Percentiles rank a stretch among this genome's conserved stretches.
Conservation (phyloP, 2,329 filamentous ascomycete genomes). For the Cladosporium sp. region DNA sequence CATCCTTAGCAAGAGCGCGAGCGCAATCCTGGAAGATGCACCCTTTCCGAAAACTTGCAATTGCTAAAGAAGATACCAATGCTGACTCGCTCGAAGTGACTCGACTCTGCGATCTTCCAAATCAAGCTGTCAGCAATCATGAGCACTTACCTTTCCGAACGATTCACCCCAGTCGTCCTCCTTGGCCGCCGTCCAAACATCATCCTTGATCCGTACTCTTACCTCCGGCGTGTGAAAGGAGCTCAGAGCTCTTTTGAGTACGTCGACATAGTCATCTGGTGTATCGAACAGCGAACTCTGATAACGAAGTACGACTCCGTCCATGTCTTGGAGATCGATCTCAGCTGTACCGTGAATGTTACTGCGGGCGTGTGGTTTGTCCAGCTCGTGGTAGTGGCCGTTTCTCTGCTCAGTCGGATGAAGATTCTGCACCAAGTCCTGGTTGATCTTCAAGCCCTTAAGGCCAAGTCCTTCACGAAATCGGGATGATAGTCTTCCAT, state of each 20-base stretch:
- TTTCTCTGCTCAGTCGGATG: no score
- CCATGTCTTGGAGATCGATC: not conserved
- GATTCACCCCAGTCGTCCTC: not conserved
- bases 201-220: not conserved
- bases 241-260: not conserved
- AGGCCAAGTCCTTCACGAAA: no score
- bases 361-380: not conserved
- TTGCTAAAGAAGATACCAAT: no score
- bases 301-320: not conserved
- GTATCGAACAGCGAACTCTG: not conserved
- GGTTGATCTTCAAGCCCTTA: no score
- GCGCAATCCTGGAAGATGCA: not conserved
- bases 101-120: not conserved
- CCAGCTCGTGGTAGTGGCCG: not conserved
- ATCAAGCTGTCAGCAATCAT: not conserved
- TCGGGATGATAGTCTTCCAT: no score
- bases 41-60: not conserved
- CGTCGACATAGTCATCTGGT: not conserved
- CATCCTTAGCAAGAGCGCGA: no score
- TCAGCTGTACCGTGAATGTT: not conserved
- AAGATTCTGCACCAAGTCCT: no score
- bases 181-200: not conserved
- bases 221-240: not conserved
- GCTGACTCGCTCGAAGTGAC: not conserved
- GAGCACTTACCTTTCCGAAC: not conserved